Percentiles rank a stretch among this genome's conserved stretches.
phyloP scores from a whole-genome alignment of 345 rosid species.

The Streptanthus diversifolius region DNA sequence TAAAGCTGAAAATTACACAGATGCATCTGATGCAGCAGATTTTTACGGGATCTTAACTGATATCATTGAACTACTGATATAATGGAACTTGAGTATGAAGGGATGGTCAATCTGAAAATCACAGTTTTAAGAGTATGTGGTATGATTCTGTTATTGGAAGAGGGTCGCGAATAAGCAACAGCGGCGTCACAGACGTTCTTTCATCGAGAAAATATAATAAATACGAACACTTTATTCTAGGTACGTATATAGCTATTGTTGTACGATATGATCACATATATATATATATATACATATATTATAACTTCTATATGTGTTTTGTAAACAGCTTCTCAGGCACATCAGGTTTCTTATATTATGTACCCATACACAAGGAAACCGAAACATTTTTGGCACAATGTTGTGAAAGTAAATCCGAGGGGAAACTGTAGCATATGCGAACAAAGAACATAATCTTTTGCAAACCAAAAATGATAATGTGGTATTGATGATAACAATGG shows the following conservation, averaged over 20 bases:
- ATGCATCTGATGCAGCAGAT: neutral
- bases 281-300: too few species aligned
- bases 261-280: too few species aligned
- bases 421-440: too few species aligned
- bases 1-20: neutral
- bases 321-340: neutral
- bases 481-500: neutral
- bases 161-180: neutral
- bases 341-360: neutral
- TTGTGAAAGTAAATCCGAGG: neutral
- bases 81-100: neutral
- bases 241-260: neutral
- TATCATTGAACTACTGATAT: too few species aligned
- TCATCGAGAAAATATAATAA: neutral
- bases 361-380: neutral
- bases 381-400: neutral
- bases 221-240: neutral
- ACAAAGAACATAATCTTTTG: too few species aligned
- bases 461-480: neutral
- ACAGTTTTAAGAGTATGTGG: neutral
- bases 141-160: neutral
- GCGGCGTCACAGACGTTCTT: neutral
- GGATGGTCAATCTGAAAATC: neutral
- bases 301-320: too few species aligned
- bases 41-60: too few species aligned